phyloP scores from a whole-genome alignment of 495 filamentous ascomycete genomes.

The Echria macrotheca region DNA sequence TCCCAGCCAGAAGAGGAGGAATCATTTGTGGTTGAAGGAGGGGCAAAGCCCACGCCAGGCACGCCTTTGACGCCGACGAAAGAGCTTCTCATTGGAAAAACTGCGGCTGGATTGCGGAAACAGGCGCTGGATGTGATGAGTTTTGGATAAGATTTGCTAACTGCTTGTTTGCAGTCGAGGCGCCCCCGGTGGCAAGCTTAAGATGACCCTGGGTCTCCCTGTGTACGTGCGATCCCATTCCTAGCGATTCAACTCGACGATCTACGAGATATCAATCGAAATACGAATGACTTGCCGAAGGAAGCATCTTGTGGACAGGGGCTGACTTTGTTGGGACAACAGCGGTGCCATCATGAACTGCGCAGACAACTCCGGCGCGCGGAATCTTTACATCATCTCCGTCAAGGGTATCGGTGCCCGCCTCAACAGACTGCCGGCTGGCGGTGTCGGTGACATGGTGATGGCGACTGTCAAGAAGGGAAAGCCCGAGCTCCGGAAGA shows the following conservation, averaged over 20 bases:
- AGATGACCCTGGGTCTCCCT: conserved; percentile 99
- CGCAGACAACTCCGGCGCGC: conserved; percentile 97
- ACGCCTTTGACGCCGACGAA: too few relatives aligned
- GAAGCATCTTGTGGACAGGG: neutral
- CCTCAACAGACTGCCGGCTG: conserved; percentile 95
- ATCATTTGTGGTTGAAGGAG: too few relatives aligned
- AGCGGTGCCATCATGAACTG: conserved; percentile 96
- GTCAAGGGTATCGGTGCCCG: conserved; percentile 98
- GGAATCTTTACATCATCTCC: conserved; percentile 99
- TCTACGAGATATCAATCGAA: too few relatives aligned
- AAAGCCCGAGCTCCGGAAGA: conserved; percentile 98
- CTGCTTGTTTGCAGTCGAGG: conserved; percentile 55
- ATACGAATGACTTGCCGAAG: neutral
- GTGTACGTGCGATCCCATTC: conserved; percentile 63
- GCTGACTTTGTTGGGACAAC: conserved; percentile 26
- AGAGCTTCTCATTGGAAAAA: too few relatives aligned
- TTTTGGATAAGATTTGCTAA: too few relatives aligned
- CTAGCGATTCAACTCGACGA: neutral
- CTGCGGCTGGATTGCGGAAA: too few relatives aligned
- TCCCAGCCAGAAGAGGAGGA: neutral
- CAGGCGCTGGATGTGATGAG: too few relatives aligned
- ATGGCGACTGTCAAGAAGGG: conserved; percentile 99
- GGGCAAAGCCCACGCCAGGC: too few relatives aligned
- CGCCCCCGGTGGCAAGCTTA: conserved; percentile 98
- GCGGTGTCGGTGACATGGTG: conserved; percentile 99